Evolutionary conservation across 441 rosid genomes (phyloP), one percentile per base, ranked within the genome.

Genomic region (Pelargonium fulgidum): DNA sequence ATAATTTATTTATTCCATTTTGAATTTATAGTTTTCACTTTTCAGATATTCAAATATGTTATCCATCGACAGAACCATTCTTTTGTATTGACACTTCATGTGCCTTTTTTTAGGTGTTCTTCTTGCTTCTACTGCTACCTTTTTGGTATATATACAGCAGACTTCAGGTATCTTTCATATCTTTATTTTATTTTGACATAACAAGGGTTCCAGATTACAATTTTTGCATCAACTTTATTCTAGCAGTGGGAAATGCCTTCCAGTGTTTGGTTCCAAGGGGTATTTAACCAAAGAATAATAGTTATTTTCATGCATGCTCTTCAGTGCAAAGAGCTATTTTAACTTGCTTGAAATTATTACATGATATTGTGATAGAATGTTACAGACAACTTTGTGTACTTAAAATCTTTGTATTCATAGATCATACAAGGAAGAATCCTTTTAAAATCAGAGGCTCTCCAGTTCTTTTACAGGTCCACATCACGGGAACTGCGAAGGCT

Each of bases 391-490:
- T 12, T 59, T 20, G n/a, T 20, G 63, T 10, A 59, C 63, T 63
- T 63, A n/a, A 24, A 29, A 63, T 63, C 63, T 59, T 20, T 22
- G 6, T 59, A 20, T 59, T 20, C 63, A 59, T 22, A 9, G 63
- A 22, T 29, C 63, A 22, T 20, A 22, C 13, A 59, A 22, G 63
- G 36, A 58, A 58, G 62, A 10, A 59, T 10, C 48, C 76, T 63
- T 71, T 63, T 77, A 81, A 54, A 86, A 24, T 73, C 62, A 70
- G 65, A 76, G 68, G 17, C 75, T 84, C 78, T 84, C 69, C 89
- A 94, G 99, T 85, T 85, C 81, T 92, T 94, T 81, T 92, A 94
- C 83, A 92, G 98, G 82, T 91, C 99, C 72, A 92, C 97, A 72
- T 89, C 98, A 66, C 87, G 99, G 85, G 99, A 92, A 75, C 78